Percentiles rank a stretch among this genome's conserved stretches.
These are phyloP conservation scores for Hypoxylon subgilvum DNA, from an alignment of 495 filamentous ascomycete genomes.

Conservation along the genomic window DNA sequence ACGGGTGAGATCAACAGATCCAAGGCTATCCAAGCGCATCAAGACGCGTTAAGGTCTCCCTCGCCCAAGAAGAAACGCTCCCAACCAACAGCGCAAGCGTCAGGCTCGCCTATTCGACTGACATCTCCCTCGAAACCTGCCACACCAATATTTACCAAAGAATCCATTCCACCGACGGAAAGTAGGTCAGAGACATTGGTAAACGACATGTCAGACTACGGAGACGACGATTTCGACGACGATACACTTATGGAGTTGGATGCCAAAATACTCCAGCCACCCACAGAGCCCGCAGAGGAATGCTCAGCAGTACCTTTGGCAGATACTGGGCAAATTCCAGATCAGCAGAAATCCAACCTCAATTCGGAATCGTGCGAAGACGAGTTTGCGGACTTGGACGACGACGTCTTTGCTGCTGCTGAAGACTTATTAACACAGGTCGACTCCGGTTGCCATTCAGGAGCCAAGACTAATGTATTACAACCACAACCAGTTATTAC, in stretches of 20 bases:
- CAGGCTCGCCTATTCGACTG: conserved; percentile 24
- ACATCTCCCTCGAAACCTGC: conserved; percentile 20
- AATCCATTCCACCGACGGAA: background rate
- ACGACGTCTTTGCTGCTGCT: conserved; percentile 64
- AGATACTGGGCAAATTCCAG: conserved; percentile 13
- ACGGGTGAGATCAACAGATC: conserved; percentile 48
- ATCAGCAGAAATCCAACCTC: conserved; percentile 2
- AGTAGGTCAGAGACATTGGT: conserved; percentile 33
- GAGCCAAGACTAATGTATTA: background rate
- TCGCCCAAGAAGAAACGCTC: conserved; percentile 41
- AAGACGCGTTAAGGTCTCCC: conserved; percentile 35
- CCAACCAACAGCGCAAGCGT: conserved; percentile 15
- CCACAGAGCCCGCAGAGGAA: conserved; percentile 20
- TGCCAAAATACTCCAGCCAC: conserved; percentile 51
- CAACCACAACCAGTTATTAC: conserved; percentile 3
- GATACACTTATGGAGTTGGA: conserved; percentile 60
- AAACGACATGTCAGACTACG: conserved; percentile 52
- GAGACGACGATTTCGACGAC: conserved; percentile 57
- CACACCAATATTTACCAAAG: conserved; percentile 7
- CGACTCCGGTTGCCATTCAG: conserved; percentile 35
- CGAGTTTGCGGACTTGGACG: conserved; percentile 68
- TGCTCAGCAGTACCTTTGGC: conserved; percentile 2
- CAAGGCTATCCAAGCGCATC: conserved; percentile 26
- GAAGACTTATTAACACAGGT: conserved; percentile 63
- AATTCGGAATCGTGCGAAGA: conserved; percentile 43